A percentile compares a stretch with the other conserved stretches of the same genome.
Evolutionary conservation across 2,329 filamentous ascomycete species (phyloP).

Genomic region (Beauveria caledonica): DNA sequence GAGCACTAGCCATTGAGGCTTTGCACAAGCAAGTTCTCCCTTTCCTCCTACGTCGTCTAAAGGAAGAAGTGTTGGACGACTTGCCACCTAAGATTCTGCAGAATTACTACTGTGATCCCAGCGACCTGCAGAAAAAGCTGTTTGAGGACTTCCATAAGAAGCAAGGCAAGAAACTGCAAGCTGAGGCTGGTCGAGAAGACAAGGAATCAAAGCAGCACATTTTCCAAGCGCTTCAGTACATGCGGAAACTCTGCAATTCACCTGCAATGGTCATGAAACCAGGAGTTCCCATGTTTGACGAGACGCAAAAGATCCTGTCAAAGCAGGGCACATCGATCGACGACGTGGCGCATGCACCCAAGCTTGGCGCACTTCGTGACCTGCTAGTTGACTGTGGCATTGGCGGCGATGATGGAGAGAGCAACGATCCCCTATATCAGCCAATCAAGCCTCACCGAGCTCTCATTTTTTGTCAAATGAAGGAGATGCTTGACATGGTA

Average conservation of each 20-base stretch:
- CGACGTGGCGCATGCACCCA: slow-evolving; percentile 83
- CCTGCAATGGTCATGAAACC: slow-evolving; percentile 95
- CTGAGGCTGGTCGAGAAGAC: slow-evolving; percentile 75
- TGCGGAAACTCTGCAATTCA: slow-evolving; percentile 98
- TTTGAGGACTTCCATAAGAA: slow-evolving; percentile 96
- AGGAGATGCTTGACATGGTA: slow-evolving; percentile 99
- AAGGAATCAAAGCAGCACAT: slow-evolving; percentile 97
- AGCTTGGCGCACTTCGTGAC: slow-evolving; percentile 82
- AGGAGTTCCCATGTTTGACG: slow-evolving; percentile 80
- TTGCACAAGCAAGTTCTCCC: slow-evolving; percentile 96
- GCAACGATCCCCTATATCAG: slow-evolving; percentile 54
- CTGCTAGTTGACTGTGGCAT: slow-evolving; percentile 98
- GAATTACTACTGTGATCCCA: slow-evolving; percentile 98
- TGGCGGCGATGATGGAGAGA: slow-evolving; percentile 60
- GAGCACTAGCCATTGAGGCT: slow-evolving; percentile 93
- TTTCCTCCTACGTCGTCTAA: slow-evolving; percentile 89
- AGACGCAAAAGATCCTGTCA: slow-evolving; percentile 72
- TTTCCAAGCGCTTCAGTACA: slow-evolving; percentile 97
- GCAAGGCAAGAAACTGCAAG: slow-evolving; percentile 78
- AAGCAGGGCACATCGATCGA: slow-evolving; percentile 74
- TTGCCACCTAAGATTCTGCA: slow-evolving; percentile 96
- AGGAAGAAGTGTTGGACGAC: slow-evolving; percentile 95
- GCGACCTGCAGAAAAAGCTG: slow-evolving; percentile 85
- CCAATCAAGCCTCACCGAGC: slow-evolving; percentile 95
- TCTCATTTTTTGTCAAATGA: slow-evolving; percentile 98